A percentile compares a stretch with the other conserved stretches of the same genome.
These are phyloP conservation scores for Pythium dissimile DNA, from an alignment of 352 stramenopile species.

Conservation along the genomic window DNA sequence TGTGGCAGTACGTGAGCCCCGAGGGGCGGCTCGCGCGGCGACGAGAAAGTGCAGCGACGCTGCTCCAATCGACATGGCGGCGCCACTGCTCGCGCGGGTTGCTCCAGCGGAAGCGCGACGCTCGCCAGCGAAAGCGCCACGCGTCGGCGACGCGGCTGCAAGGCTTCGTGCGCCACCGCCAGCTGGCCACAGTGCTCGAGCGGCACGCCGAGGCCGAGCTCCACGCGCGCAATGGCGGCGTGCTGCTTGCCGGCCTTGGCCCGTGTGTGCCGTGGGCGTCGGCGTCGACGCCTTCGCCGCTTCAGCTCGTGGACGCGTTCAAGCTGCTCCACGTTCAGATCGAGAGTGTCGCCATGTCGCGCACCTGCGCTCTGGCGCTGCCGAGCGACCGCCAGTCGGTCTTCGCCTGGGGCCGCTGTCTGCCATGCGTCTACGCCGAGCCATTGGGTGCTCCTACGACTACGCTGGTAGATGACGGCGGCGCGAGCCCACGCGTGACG, in stretches of 20 bases:
- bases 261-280: slow-evolving; percentile 25
- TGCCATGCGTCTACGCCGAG: slow-evolving; percentile 35
- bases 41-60: slow-evolving; percentile 30
- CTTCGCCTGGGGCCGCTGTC: slow-evolving; percentile 49
- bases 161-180: slow-evolving; percentile 43
- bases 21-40: slow-evolving; percentile 38
- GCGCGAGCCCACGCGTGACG: not conserved
- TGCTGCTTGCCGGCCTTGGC: slow-evolving; percentile 48
- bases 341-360: slow-evolving; percentile 28
- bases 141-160: slow-evolving; percentile 46
- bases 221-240: slow-evolving; percentile 48
- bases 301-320: slow-evolving; percentile 47
- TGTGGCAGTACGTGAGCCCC: slow-evolving; percentile 48
- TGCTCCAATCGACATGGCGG: slow-evolving; percentile 72
- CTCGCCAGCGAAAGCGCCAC: slow-evolving; percentile 34
- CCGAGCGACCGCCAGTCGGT: slow-evolving; percentile 38
- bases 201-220: slow-evolving; percentile 47
- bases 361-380: slow-evolving; percentile 45
- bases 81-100: slow-evolving; percentile 36
- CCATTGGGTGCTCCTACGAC: slow-evolving; percentile 13
- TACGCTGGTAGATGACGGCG: slow-evolving; percentile 6
- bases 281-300: slow-evolving; percentile 5
- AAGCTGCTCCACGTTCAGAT: slow-evolving; percentile 39
- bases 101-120: slow-evolving; percentile 24
- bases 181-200: slow-evolving; percentile 47